phyloP scores from a whole-genome alignment of 1,284 basidiomycete species.

The Ceratobasidium sp. region DNA sequence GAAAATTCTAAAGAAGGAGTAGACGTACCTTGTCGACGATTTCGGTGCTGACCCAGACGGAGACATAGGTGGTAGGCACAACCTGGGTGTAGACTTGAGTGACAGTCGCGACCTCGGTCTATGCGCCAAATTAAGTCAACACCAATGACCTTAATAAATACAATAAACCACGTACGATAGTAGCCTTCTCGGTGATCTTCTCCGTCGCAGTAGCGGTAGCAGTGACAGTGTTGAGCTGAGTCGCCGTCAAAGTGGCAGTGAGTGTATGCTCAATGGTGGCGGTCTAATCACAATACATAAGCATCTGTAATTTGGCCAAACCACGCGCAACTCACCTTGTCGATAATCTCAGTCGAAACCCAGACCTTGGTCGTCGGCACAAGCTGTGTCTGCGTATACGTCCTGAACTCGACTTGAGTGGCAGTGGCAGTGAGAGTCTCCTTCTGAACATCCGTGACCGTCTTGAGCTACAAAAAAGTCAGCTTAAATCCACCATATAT shows the following conservation, averaged over 20 bases:
- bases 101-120: conserved; percentile 46
- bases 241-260: conserved; percentile 33
- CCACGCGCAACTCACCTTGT: conserved; percentile 21
- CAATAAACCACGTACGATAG: conserved; percentile 2
- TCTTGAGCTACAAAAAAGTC: conserved; percentile 6
- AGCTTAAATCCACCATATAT: background rate
- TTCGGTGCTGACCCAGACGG: conserved; percentile 47
- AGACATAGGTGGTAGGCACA: conserved; percentile 47
- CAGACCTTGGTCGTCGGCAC: conserved; percentile 47
- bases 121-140: background rate
- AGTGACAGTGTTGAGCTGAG: conserved; percentile 45
- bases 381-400: conserved; percentile 41
- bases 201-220: conserved; percentile 46
- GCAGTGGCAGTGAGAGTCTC: conserved; percentile 37
- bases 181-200: conserved; percentile 28
- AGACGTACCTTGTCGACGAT: conserved; percentile 44
- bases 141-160: background rate
- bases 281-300: conserved; percentile 23
- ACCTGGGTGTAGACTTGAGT: conserved; percentile 47
- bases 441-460: conserved; percentile 41
- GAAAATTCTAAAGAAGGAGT: too few species aligned
- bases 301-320: background rate
- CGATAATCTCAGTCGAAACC: conserved; percentile 45
- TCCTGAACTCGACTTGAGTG: conserved; percentile 38
- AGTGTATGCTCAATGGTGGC: conserved; percentile 26